Base-by-base conservation (phyloP, 306 rosid species). In the Vigna unguiculata region DNA sequence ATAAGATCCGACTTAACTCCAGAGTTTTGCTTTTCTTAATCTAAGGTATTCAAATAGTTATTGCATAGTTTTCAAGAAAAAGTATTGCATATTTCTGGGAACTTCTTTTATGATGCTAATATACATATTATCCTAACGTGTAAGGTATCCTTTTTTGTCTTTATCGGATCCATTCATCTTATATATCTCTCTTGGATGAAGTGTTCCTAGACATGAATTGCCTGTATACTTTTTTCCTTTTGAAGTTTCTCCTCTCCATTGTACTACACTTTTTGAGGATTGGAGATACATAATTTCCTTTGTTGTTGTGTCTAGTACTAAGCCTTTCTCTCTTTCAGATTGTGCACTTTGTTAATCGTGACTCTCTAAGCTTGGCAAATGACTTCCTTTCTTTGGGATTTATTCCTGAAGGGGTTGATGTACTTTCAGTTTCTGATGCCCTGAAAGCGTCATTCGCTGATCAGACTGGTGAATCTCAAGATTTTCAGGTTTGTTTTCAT, bases 321-420 rank as follows among this genome's bases (percentile, higher is more conserved):
- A 80, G 72, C 71, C 79, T 67, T 74, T 73, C 76, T 81, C 48
- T 76, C 84, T 90, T 84, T 86, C 99, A 95, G 99, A 95, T 92
- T 77, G 99, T 95, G 87, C 99, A 95, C 92, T 95, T 85, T 68
- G 97, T 92, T 85, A 95, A 95, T 78, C 97, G 92, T 36, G 99
- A 95, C 86, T 89, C 99, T 65, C 86, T 90, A 86, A 91, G 99
- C 83, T 87, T 95, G 92, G 99, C 97, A 81, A 95, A 91, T 86
- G 99, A 95, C 85, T 95, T 88, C 76, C 96, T 92, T 80, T 95
- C 97, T 41, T 83, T 92, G 90, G 99, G 97, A 90, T 95, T 95
- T 78, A 72, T 95, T 81, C 96, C 96, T 82, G 99, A 95, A 86
- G 97, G 88, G 74, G 87, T 79, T 68, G 91, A 90, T 70, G 51